Evolutionary conservation across 345 rosid genomes (phyloP), one percentile per base, ranked within the genome.

Genomic region (Eutrema heterophyllum): DNA sequence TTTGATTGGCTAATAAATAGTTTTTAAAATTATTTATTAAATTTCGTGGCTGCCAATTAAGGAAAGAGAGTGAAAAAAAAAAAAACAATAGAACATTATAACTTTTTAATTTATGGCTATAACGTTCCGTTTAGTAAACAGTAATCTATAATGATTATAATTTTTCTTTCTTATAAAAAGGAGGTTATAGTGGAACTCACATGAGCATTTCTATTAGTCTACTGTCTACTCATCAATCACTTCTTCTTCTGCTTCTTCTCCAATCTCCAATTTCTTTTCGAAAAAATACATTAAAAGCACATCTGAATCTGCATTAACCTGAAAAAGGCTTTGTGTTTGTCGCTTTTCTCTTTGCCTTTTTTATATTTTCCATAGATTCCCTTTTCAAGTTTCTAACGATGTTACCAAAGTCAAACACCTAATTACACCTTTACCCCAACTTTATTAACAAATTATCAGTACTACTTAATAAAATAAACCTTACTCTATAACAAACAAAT

Each of bases 321-420:
- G 60, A 67, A 67, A 27, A 50, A 41, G 35, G 52, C 43, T 29
- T 57, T 66, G 41, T 27, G 35, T 57, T 49, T 74, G 46, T 49
- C 46, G 53, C 62, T 40, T 49, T 49, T 58, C 52, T 29, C 21
- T 48, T 55, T 64, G 63, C 46, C 18, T 21, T 41, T 59, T 30
- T 26, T 30, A 39, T 29, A 0, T 51, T 40, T 71, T 40, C 13
- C 40, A 74, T 44, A 61, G 74, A 68, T 73, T 65, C 77, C 21
- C 41, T 73, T 73, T 45, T 13, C 50, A 27, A 52, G 62, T 67
- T 38, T 72, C 33, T 39, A 52, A 52, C 26, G 55, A 49, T 43
- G 40, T 52, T 75, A 53, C 58, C 64, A 61, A 75, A 69, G 79
- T 75, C 79, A 75, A 75, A 68, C 41, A 33, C 32, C 43, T 16